phyloP scores from a whole-genome alignment of 2,329 filamentous ascomycete species.

The Fusarium dimerum region DNA sequence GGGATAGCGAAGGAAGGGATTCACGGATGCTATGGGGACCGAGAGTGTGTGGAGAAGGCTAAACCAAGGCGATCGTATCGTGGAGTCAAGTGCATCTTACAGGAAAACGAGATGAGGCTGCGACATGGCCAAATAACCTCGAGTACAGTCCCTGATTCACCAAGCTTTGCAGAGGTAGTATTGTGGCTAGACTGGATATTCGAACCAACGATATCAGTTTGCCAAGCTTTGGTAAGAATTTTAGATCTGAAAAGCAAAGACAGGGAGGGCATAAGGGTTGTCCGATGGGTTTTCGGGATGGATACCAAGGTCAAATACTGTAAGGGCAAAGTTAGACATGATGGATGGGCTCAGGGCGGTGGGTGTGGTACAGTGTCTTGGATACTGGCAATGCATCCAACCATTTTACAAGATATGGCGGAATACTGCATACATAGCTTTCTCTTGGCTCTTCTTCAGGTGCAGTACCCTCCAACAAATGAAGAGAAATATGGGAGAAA shows the following conservation, averaged over 20 bases:
- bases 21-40: background rate
- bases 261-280: background rate
- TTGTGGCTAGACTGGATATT: slow-evolving; percentile 12
- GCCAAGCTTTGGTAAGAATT: slow-evolving; percentile 8
- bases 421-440: too few species aligned
- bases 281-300: background rate
- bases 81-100: background rate
- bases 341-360: background rate
- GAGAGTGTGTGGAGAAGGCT: background rate
- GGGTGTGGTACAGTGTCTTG: background rate
- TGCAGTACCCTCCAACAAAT: too few species aligned
- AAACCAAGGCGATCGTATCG: background rate
- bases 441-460: too few species aligned
- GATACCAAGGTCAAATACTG: background rate
- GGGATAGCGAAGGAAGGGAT: background rate
- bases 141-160: slow-evolving; percentile 7
- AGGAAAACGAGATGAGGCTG: background rate
- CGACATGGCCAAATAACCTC: background rate
- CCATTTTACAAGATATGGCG: background rate
- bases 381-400: background rate
- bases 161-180: slow-evolving; percentile 8
- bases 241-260: background rate
- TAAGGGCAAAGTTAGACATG: background rate
- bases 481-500: background rate
- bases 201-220: slow-evolving; percentile 10